phyloP scores from a whole-genome alignment of 495 filamentous ascomycete genomes.

The Annulohypoxylon moriforme region DNA sequence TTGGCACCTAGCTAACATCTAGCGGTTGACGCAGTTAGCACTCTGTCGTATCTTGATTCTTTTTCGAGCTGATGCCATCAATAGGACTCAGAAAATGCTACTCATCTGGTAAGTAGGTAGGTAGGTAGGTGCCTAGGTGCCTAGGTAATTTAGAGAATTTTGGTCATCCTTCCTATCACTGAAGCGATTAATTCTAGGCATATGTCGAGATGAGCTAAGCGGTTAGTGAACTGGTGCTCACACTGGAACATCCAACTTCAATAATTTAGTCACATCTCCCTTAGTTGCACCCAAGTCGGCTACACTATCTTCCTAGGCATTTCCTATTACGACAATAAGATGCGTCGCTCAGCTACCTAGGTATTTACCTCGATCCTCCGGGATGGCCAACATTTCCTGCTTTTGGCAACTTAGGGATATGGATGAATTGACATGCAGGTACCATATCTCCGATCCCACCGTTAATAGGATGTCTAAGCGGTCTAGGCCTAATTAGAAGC shows the following conservation, averaged over 20 bases:
- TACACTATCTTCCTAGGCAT: slow-evolving; percentile 20
- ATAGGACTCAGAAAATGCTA: neutral
- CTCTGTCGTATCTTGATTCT: neutral
- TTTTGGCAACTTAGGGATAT: slow-evolving; percentile 26
- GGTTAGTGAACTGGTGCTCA: slow-evolving; percentile 10
- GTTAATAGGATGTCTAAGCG: slow-evolving; percentile 25
- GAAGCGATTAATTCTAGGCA: neutral
- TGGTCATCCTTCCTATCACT: neutral
- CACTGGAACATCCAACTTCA: slow-evolving; percentile 2
- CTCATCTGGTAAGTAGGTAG: too few species aligned
- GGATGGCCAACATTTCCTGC: slow-evolving; percentile 5
- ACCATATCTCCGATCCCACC: slow-evolving; percentile 40
- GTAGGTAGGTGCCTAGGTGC: too few species aligned
- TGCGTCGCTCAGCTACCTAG: slow-evolving; percentile 18
- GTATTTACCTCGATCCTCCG: slow-evolving; percentile 30
- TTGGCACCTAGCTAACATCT: neutral
- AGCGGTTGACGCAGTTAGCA: neutral
- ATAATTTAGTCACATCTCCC: neutral
- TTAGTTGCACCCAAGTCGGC: slow-evolving; percentile 23
- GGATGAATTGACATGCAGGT: slow-evolving; percentile 33
- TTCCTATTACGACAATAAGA: slow-evolving; percentile 30
- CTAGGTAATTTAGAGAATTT: neutral
- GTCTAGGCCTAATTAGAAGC: slow-evolving; percentile 33
- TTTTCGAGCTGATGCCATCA: slow-evolving; percentile 1
- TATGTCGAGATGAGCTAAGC: slow-evolving; percentile 19